Conservation (phyloP, 2,329 filamentous ascomycete species). For the Aspergillus luchuensis region DNA sequence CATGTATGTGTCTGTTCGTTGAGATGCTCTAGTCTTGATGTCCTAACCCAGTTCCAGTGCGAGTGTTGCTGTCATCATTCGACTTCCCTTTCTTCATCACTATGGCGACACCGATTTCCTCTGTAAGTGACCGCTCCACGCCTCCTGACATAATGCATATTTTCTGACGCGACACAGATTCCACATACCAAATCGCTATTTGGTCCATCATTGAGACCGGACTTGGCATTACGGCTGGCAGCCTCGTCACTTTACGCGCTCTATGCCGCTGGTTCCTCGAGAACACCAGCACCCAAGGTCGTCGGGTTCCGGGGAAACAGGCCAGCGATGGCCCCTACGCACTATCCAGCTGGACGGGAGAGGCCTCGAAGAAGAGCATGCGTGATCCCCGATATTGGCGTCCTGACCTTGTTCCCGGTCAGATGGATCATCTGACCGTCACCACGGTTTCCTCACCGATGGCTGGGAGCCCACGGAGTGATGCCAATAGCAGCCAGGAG, state of each 20-base stretch:
- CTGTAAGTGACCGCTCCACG: constrained; percentile 19
- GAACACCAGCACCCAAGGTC: background rate
- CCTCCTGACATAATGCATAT: too few relatives aligned
- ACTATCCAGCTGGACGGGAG: background rate
- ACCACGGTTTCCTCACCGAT: background rate
- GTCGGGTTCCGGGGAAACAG: background rate
- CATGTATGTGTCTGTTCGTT: constrained; percentile 39
- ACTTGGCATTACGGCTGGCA: constrained; percentile 43
- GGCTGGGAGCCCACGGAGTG: background rate
- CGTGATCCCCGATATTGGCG: constrained; percentile 12
- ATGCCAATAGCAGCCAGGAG: constrained; percentile 8
- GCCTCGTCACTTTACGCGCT: constrained; percentile 45
- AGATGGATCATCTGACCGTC: background rate
- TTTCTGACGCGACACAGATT: constrained; percentile 32
- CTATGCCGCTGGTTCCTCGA: constrained; percentile 37
- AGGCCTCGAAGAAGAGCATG: background rate
- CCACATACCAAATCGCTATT: constrained; percentile 49
- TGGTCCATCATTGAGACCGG: constrained; percentile 38
- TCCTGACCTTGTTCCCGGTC: background rate
- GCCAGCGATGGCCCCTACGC: background rate
- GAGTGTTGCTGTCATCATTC: constrained; percentile 29
- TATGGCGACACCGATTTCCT: constrained; percentile 27
- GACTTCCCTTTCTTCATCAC: constrained; percentile 22
- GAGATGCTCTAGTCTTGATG: background rate
- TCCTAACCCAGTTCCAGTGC: constrained; percentile 15